Evolutionary conservation across 768 basidiomycete species (phyloP), one percentile per base, ranked within the genome.

Genomic region (Botryobasidium botryosum): DNA sequence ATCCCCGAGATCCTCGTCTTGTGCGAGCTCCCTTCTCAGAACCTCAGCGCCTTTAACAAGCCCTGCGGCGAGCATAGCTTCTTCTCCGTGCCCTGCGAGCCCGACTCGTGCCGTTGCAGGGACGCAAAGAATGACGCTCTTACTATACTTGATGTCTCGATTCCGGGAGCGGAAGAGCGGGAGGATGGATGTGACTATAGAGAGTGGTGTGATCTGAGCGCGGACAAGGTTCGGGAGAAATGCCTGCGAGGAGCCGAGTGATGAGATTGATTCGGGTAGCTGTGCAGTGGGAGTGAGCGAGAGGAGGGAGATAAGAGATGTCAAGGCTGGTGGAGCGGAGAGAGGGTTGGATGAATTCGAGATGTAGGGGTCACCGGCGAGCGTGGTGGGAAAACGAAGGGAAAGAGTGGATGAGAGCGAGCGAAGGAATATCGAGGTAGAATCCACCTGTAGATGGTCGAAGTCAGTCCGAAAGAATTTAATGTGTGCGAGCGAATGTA

Each of bases 361-460:
- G 27, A 21, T 20, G 38, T 77, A 83, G 2, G 87, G 86, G 58
- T 91, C 88, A 21, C 87, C 87, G 2, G 80, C 64, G 5, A 75
- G 60, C 27, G 71, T 76, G 51, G 85, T 70, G 3, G 87, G 87
- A 62, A 86, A 91, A 39, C 75, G 73, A 50, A 84, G 77, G 15
- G 80, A 79, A 6, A 91, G 68, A 0, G 83, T 76, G 0, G 86
- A 79, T 2, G 75, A 68, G 31, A 91, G 64, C 6, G 85, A 87
- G 44, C 86, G 77, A 33, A 90, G 66, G 65, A 90, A 90, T 36
- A 74, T 66, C 0, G 75, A 69, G 40, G 85, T 68, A 2, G 77
- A 77, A 2, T 70, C 74, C 26, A 79, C 77, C 85, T 88, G 47
- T 32, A 35, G 40, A 29, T 24, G 13, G 8, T 23, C 21, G 27